Conservation (phyloP, 345 rosid species). For the Eucalyptus sp. region DNA sequence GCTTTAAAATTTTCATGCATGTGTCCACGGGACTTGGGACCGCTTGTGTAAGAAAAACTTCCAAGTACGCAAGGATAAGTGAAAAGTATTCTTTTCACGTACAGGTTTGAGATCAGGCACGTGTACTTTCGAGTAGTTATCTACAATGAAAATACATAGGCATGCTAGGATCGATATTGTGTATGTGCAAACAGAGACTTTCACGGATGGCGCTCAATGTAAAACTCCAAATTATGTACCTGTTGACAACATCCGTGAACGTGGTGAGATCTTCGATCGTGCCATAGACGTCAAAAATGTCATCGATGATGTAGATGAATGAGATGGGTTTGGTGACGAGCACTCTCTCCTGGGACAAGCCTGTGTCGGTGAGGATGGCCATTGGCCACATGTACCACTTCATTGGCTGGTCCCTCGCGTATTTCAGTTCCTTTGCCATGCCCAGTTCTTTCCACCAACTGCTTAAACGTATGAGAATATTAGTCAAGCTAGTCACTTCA, state of each 20-base stretch:
- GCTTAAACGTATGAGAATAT: neutral
- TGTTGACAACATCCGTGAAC: neutral
- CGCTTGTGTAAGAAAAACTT: neutral
- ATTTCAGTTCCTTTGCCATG: neutral
- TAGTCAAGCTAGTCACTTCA: neutral
- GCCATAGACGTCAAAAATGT: neutral
- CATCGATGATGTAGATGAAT: neutral
- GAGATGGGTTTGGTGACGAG: neutral
- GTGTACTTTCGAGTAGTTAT: too few species aligned
- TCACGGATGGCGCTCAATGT: neutral
- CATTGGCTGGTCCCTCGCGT: neutral
- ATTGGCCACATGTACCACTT: constrained; percentile 5
- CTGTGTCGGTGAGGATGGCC: neutral
- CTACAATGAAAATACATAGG: too few species aligned
- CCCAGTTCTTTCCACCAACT: constrained; percentile 4
- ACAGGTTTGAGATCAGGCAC: neutral
- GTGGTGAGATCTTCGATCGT: neutral
- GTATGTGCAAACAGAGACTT: neutral
- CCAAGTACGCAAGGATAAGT: neutral
- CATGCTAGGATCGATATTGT: too few species aligned
- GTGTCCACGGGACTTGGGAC: neutral
- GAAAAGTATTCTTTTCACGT: neutral
- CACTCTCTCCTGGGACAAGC: neutral
- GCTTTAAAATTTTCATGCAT: neutral
- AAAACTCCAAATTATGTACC: neutral